Conservation (phyloP, 345 rosid species). For the Geranium rotundifolium region DNA sequence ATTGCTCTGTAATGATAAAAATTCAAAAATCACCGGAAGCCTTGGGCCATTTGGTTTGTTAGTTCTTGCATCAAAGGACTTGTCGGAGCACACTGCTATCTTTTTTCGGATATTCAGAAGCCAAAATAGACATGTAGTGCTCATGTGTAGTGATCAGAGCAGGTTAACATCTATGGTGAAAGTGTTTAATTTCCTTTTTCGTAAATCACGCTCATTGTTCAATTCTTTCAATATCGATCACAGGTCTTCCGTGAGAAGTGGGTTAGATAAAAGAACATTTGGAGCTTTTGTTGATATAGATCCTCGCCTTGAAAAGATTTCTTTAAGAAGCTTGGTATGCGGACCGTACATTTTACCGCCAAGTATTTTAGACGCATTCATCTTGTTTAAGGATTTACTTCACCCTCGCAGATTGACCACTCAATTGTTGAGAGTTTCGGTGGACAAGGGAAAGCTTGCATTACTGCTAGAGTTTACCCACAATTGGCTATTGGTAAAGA, state of each 20-base stretch:
- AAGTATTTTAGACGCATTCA: background rate
- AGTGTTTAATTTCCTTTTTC: background rate
- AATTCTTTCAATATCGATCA: background rate
- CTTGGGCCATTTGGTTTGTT: constrained; percentile 60
- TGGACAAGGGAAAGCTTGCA: constrained; percentile 39
- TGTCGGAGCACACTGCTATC: constrained; percentile 50
- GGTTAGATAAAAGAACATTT: constrained; percentile 19
- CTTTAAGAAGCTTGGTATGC: constrained; percentile 47
- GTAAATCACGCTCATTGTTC: background rate
- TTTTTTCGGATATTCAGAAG: constrained; percentile 42
- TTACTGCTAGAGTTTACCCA: constrained; percentile 58
- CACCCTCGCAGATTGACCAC: constrained; percentile 29
- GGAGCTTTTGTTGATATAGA: constrained; percentile 38
- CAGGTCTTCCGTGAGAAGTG: constrained; percentile 41
- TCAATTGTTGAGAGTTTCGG: constrained; percentile 46
- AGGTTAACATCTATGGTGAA: constrained; percentile 15
- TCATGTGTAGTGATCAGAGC: constrained; percentile 54
- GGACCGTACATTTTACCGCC: background rate
- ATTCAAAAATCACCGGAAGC: constrained; percentile 21
- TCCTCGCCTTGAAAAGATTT: constrained; percentile 29
- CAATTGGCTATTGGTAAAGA: constrained; percentile 25
- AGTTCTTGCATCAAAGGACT: constrained; percentile 40
- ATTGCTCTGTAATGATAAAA: constrained; percentile 25
- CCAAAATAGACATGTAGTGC: constrained; percentile 20
- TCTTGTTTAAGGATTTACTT: background rate